Conservation (phyloP, 2,329 filamentous ascomycete species). For the Sphaerulina populicola region DNA sequence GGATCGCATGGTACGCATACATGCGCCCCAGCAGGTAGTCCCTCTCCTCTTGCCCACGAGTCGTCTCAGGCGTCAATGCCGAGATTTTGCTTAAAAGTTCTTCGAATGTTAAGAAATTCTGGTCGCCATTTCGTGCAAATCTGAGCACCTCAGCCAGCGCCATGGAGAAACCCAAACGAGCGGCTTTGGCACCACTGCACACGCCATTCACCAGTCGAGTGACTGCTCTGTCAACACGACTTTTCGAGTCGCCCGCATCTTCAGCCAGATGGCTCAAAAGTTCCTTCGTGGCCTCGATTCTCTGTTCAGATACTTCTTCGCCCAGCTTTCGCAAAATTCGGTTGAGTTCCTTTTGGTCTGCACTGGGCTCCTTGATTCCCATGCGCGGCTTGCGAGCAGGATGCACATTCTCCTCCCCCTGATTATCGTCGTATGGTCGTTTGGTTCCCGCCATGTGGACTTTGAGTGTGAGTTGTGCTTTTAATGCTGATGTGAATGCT, state of each 20-base stretch:
- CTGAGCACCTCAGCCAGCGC: slow-evolving; percentile 74
- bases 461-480: neutral
- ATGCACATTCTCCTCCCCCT: slow-evolving; percentile 21
- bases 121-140: slow-evolving; percentile 43
- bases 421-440: slow-evolving; percentile 19
- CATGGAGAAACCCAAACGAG: slow-evolving; percentile 79
- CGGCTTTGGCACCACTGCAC: slow-evolving; percentile 81
- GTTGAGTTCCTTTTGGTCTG: slow-evolving; percentile 38
- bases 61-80: slow-evolving; percentile 45
- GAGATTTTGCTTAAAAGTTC: slow-evolving; percentile 46
- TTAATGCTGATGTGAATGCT: neutral
- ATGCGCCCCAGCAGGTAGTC: slow-evolving; percentile 78
- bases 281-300: slow-evolving; percentile 40
- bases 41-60: slow-evolving; percentile 61
- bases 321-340: slow-evolving; percentile 42
- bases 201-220: slow-evolving; percentile 68
- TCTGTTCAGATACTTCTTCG: slow-evolving; percentile 39
- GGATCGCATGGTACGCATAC: slow-evolving; percentile 78
- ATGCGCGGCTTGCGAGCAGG: slow-evolving; percentile 29
- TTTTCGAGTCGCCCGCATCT: slow-evolving; percentile 32
- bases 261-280: slow-evolving; percentile 38
- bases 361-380: slow-evolving; percentile 27
- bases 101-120: slow-evolving; percentile 7
- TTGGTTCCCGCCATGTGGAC: slow-evolving; percentile 23
- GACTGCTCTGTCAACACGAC: slow-evolving; percentile 36